phyloP scores from a whole-genome alignment of 1,284 basidiomycete species.

The Ceratobasidium sp. region DNA sequence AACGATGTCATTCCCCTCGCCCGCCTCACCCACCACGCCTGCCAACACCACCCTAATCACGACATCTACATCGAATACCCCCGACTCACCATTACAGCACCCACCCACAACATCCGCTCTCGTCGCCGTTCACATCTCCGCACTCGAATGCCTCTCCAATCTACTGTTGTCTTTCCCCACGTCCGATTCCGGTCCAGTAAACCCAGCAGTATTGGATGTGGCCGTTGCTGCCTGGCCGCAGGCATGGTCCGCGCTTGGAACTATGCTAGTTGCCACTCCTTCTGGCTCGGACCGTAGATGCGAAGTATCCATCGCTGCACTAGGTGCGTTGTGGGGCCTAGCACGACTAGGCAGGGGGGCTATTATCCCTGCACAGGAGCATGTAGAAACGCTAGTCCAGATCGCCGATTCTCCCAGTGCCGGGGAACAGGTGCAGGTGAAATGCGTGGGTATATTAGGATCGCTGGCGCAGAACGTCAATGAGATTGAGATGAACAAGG shows the following conservation, averaged over 20 bases:
- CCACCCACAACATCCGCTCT: slow-evolving; percentile 89
- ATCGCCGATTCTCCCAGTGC: slow-evolving; percentile 68
- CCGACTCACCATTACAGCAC: slow-evolving; percentile 73
- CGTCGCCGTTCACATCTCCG: slow-evolving; percentile 83
- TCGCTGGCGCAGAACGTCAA: slow-evolving; percentile 79
- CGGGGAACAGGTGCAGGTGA: slow-evolving; percentile 73
- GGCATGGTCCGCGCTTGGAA: slow-evolving; percentile 69
- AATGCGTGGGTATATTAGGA: slow-evolving; percentile 86
- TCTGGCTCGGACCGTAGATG: slow-evolving; percentile 74
- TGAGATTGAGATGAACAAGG: slow-evolving; percentile 78
- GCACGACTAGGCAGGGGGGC: slow-evolving; percentile 76
- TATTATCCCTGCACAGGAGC: slow-evolving; percentile 72
- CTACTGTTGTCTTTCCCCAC: slow-evolving; percentile 82
- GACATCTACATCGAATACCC: slow-evolving; percentile 73
- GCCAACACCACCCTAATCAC: slow-evolving; percentile 71
- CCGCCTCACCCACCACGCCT: slow-evolving; percentile 69
- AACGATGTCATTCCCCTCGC: slow-evolving; percentile 57
- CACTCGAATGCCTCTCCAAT: slow-evolving; percentile 93
- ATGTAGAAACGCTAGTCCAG: slow-evolving; percentile 76
- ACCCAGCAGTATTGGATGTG: slow-evolving; percentile 53
- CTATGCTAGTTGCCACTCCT: slow-evolving; percentile 64
- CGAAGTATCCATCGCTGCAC: slow-evolving; percentile 79
- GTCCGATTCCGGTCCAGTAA: slow-evolving; percentile 55
- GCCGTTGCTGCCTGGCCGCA: slow-evolving; percentile 72
- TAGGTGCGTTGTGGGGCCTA: slow-evolving; percentile 84